Evolutionary conservation across 768 basidiomycete species (phyloP).

Genomic region (Gloeophyllum trabeum): DNA sequence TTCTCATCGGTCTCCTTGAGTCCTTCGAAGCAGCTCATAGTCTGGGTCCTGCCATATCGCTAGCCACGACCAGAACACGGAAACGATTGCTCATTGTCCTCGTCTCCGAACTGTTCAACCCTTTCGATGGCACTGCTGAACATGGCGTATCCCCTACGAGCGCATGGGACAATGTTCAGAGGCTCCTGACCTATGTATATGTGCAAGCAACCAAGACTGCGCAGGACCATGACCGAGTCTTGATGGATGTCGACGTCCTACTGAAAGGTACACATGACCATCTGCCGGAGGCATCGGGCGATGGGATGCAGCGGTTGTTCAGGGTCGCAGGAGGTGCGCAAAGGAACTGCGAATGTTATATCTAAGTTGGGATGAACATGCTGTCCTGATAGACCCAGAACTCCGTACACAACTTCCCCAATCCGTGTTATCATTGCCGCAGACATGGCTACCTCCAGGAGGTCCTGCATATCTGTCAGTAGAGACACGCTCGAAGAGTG

Average conservation of each 20-base stretch:
- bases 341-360: no score
- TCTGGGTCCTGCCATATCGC: conserved; percentile 40
- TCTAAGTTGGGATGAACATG: no score
- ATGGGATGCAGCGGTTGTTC: conserved; percentile 31
- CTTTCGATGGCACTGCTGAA: conserved; percentile 3
- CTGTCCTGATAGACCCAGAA: conserved; percentile 3
- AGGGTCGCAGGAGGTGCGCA: conserved; percentile 39
- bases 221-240: conserved; percentile 51
- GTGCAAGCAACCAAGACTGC: conserved; percentile 75
- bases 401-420: conserved; percentile 3
- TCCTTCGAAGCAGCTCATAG: conserved; percentile 37
- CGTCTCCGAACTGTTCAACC: conserved; percentile 49
- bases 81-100: conserved; percentile 51
- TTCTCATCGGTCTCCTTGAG: background rate
- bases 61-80: conserved; percentile 34
- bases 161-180: conserved; percentile 60
- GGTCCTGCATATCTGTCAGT: conserved; percentile 7
- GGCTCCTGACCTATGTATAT: conserved; percentile 74
- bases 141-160: conserved; percentile 25
- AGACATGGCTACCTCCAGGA: background rate
- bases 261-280: conserved; percentile 31
- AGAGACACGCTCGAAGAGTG: background rate
- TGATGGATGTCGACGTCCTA: conserved; percentile 72
- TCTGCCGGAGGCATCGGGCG: conserved; percentile 10
- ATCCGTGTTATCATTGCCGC: background rate